These are phyloP conservation scores for Sarocladium oryzae DNA, from an alignment of 2,329 filamentous ascomycete genomes.

Conservation along the genomic window DNA sequence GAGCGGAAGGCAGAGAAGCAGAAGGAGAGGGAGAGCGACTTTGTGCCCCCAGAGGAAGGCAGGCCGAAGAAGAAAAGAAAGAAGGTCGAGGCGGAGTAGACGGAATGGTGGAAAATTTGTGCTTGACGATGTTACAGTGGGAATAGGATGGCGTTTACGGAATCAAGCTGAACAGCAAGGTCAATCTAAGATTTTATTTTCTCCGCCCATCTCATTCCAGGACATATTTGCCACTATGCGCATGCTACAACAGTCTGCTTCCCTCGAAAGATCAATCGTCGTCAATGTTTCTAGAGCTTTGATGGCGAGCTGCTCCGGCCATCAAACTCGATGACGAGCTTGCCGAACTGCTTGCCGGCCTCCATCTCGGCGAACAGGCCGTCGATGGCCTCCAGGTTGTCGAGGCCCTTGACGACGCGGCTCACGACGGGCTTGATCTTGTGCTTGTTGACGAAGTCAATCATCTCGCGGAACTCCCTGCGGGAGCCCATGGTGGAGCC, in stretches of 20 bases:
- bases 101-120: neutral
- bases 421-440: conserved; percentile 74
- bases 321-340: conserved; percentile 74
- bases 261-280: too few species aligned
- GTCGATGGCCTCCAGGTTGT: conserved; percentile 73
- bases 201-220: too few species aligned
- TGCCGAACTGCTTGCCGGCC: conserved; percentile 80
- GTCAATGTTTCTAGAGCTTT: conserved; percentile 30
- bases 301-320: conserved; percentile 23
- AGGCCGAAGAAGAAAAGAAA: conserved; percentile 59
- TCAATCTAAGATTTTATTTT: neutral
- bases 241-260: too few species aligned
- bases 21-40: conserved; percentile 78
- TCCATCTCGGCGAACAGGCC: conserved; percentile 84
- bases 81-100: conserved; percentile 35
- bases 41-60: conserved; percentile 76
- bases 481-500: conserved; percentile 89
- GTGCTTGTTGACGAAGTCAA: conserved; percentile 69
- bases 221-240: neutral
- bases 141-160: conserved; percentile 2
- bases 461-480: conserved; percentile 86
- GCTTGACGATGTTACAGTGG: neutral
- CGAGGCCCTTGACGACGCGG: conserved; percentile 63
- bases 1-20: conserved; percentile 83
- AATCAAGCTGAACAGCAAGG: neutral